A percentile compares a stretch with the other conserved stretches of the same genome.
Conservation (phyloP, 2,329 filamentous ascomycete genomes). For the Thelonectria blattea region DNA sequence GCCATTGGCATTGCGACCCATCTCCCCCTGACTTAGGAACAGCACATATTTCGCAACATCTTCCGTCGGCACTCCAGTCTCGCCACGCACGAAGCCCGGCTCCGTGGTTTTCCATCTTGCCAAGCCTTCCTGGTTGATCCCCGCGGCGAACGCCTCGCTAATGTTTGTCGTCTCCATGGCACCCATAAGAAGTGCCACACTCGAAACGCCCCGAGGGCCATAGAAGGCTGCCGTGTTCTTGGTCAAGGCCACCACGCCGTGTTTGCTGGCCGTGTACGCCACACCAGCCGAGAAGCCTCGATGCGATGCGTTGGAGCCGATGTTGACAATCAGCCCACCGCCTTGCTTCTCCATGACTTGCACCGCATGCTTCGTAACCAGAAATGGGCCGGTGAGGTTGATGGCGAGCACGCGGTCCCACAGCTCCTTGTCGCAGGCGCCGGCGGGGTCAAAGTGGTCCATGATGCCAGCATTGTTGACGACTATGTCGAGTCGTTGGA, state of each 20-base stretch:
- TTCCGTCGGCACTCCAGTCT: conserved; percentile 40
- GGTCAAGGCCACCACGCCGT: conserved; percentile 59
- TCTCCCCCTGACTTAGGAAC: conserved; percentile 42
- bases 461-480: conserved; percentile 65
- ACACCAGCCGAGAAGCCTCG: conserved; percentile 50
- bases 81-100: conserved; percentile 39
- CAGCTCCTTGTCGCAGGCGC: conserved; percentile 48
- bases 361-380: conserved; percentile 58
- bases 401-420: conserved; percentile 62
- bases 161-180: conserved; percentile 65
- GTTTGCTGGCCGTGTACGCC: conserved; percentile 60
- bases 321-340: conserved; percentile 58
- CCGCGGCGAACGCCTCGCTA: conserved; percentile 47
- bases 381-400: conserved; percentile 62
- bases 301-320: conserved; percentile 54
- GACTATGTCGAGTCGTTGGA: conserved; percentile 55
- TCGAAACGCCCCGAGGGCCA: conserved; percentile 58
- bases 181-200: conserved; percentile 54
- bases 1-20: conserved; percentile 44
- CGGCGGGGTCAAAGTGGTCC: conserved; percentile 61
- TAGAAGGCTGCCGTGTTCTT: conserved; percentile 65
- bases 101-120: conserved; percentile 33
- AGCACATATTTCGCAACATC: conserved; percentile 49
- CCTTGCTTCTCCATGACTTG: conserved; percentile 34
- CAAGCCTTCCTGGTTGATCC: conserved; percentile 44